These are phyloP conservation scores for Exophiala viscosa DNA, from an alignment of 2,329 filamentous ascomycete species.

Conservation along the genomic window DNA sequence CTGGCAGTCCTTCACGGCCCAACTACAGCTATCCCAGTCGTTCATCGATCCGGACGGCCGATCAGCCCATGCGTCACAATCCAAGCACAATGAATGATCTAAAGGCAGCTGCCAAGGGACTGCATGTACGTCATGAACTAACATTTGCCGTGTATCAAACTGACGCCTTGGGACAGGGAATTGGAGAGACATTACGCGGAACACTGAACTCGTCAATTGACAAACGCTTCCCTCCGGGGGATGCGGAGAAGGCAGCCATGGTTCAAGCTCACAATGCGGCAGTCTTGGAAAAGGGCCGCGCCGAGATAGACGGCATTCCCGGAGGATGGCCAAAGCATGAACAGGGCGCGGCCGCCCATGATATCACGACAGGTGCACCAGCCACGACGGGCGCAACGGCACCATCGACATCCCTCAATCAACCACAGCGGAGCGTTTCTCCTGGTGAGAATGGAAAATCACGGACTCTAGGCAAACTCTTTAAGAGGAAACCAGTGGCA, in stretches of 20 bases:
- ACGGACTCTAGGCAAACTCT: constrained; percentile 16
- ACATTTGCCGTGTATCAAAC: not conserved
- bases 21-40: constrained; percentile 28
- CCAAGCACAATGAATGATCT: constrained; percentile 24
- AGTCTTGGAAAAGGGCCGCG: constrained; percentile 19
- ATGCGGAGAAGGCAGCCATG: constrained; percentile 23
- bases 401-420: not conserved
- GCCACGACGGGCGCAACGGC: not conserved
- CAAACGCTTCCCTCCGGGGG: constrained; percentile 20
- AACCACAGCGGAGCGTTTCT: not conserved
- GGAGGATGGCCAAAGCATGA: constrained; percentile 18
- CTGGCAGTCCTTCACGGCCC: constrained; percentile 17
- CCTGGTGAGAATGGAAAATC: constrained; percentile 4
- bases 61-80: constrained; percentile 21
- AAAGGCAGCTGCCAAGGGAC: constrained; percentile 24
- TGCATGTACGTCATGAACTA: constrained; percentile 19
- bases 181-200: constrained; percentile 28
- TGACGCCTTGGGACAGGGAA: constrained; percentile 15
- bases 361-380: not conserved
- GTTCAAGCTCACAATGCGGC: constrained; percentile 21
- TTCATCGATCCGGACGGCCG: constrained; percentile 15
- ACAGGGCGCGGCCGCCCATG: not conserved
- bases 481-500: constrained; percentile 25
- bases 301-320: constrained; percentile 23
- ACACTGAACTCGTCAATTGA: constrained; percentile 25